Evolutionary conservation across 2,329 filamentous ascomycete species (phyloP), one percentile per base, ranked within the genome.

Genomic region (Penicillium fuscoglaucum): DNA sequence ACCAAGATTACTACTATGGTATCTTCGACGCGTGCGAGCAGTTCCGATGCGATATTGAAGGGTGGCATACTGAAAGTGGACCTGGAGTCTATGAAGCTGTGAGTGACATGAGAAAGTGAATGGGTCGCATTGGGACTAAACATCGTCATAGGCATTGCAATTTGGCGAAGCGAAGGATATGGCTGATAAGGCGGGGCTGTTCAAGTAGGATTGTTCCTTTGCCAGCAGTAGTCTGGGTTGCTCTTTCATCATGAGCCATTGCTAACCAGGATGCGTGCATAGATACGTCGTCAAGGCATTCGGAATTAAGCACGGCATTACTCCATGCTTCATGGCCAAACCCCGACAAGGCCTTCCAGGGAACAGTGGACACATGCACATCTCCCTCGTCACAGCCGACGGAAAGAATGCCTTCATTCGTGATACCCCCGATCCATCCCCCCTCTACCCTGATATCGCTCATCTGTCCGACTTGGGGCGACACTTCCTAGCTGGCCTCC

Each of bases 241-340:
- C 15, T 39, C n/a, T 37, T 51, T 15, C 21, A 24, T 5, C 9
- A 15, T 10, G 31, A 13, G 13, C 40, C 2, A 43, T 49, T 2
- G 46, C 59, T 70, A 51, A 70, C 49, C 12, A 31, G 21, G 8
- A 8, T 59, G 15, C 37, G 26, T 53, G 33, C 28, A 48, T 60
- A 86, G 84, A 74, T 90, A 96, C 68, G 87, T 90, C 21, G 92
- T 96, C 64, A 97, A 96, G 78, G 92, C 91, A 10, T 85, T 96
- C 40, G 91, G 90, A 45, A 89, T 87, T 57, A 89, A 91, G 71
- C 90, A 92, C 73, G 91, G 91, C 65, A 96, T 99, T 71, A 96
- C 91, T 0, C 95, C 95, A 0, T 96, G 91, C 76, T 99, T 99
- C 81, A 99, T 99, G 95, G 95, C 95, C 17, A 99, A 99, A 77